A percentile compares a stretch with the other conserved stretches of the same genome.
Evolutionary conservation across 2,329 filamentous ascomycete species (phyloP).

Genomic region (Fusarium xyrophilum): DNA sequence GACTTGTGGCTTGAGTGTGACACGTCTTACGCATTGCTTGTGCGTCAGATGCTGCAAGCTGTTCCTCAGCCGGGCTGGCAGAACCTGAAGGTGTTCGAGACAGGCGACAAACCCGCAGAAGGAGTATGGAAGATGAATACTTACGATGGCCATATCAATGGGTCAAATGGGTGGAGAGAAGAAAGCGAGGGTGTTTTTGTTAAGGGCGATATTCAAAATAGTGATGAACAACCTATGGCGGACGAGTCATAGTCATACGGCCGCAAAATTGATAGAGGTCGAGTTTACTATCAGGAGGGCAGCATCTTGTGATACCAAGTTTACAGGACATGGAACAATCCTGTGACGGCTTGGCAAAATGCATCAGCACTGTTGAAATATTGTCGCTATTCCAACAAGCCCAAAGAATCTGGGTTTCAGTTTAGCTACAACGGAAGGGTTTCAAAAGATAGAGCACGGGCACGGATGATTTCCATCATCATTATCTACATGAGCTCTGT

Average conservation of each 20-base stretch:
- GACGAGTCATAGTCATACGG: not conserved
- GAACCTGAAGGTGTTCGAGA: conserved; percentile 57
- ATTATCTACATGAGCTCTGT: conserved; percentile 20
- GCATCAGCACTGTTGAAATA: not conserved
- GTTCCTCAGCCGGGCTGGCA: conserved; percentile 46
- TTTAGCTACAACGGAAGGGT: not conserved
- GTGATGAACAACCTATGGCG: not conserved
- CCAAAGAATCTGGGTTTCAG: not conserved
- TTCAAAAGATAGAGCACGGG: not conserved
- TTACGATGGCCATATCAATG: conserved; percentile 49
- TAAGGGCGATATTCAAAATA: conserved; percentile 12
- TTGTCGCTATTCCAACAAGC: not conserved
- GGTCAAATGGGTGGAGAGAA: conserved; percentile 52
- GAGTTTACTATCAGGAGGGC: not conserved
- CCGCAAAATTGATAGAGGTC: not conserved
- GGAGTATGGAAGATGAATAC: conserved; percentile 57
- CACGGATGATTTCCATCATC: conserved; percentile 1
- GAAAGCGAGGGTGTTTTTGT: conserved; percentile 56
- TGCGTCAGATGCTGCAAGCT: conserved; percentile 49
- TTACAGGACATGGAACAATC: not conserved
- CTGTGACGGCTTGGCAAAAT: not conserved
- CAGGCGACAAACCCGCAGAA: conserved; percentile 54
- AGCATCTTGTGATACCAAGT: not conserved
- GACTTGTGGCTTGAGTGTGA: conserved; percentile 63
- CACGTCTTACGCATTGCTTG: conserved; percentile 57